Percentiles rank a stretch among this genome's conserved stretches.
These are phyloP conservation scores for Lecanicillium sp. DNA, from an alignment of 2,329 filamentous ascomycete species.

Conservation along the genomic window DNA sequence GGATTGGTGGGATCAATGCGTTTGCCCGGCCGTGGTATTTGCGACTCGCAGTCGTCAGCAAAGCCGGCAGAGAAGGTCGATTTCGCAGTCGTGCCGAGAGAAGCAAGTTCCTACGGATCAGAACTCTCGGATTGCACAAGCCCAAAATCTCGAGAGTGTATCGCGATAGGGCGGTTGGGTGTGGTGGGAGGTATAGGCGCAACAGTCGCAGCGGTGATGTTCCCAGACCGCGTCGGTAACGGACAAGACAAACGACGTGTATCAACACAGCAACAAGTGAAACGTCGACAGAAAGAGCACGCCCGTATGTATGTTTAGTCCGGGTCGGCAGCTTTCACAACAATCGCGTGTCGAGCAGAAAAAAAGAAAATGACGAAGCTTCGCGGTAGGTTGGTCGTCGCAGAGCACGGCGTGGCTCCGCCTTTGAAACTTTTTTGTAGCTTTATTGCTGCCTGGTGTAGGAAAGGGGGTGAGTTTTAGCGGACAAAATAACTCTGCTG, in stretches of 20 bases:
- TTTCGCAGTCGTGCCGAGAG: too few species aligned
- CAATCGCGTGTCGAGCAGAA: background rate
- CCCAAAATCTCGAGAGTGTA: background rate
- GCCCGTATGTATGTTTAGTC: background rate
- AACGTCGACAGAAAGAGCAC: background rate
- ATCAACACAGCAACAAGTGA: background rate
- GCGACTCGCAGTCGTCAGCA: too few species aligned
- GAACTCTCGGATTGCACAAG: background rate
- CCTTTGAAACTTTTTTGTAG: constrained; percentile 1
- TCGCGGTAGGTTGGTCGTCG: background rate
- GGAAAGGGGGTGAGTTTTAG: background rate
- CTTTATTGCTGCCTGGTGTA: background rate
- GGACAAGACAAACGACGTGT: background rate
- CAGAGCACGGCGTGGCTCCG: constrained; percentile 3
- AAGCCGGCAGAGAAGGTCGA: background rate
- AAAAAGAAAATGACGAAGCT: background rate
- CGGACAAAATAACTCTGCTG: too few species aligned
- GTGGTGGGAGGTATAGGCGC: background rate
- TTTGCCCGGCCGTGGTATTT: too few species aligned
- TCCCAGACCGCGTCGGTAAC: background rate
- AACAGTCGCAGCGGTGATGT: background rate
- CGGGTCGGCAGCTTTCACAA: background rate
- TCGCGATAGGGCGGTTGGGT: background rate
- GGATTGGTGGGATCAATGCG: too few species aligned
- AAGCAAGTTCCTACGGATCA: too few species aligned